These are phyloP conservation scores for Sodiomyces alkalinus DNA, from an alignment of 2,329 filamentous ascomycete genomes.

Conservation along the genomic window DNA sequence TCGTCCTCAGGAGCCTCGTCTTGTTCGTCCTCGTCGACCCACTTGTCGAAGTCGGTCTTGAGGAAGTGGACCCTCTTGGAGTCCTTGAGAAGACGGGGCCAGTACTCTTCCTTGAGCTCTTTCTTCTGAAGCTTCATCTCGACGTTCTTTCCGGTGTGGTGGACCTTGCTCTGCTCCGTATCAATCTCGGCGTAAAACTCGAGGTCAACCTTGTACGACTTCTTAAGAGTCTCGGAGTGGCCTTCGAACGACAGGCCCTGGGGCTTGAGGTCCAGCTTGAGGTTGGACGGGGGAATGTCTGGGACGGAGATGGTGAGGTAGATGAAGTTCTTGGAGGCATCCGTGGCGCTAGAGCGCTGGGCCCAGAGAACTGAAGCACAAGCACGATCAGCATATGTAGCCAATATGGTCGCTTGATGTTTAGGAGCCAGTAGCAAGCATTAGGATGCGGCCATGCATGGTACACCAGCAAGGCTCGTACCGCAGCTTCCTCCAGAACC, in stretches of 20 bases:
- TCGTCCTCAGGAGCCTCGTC: conserved; percentile 78
- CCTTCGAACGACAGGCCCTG: conserved; percentile 69
- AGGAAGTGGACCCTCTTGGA: conserved; percentile 82
- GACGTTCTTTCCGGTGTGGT: conserved; percentile 78
- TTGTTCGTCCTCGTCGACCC: conserved; percentile 98
- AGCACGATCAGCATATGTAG: neutral
- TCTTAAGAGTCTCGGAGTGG: conserved; percentile 69
- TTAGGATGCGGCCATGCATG: too few species aligned
- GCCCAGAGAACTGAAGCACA: conserved; percentile 96
- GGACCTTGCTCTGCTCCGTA: conserved; percentile 63
- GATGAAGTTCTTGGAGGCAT: conserved; percentile 82
- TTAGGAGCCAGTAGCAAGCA: too few species aligned
- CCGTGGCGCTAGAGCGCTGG: conserved; percentile 74
- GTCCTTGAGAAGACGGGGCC: conserved; percentile 89
- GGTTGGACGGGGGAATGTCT: conserved; percentile 60
- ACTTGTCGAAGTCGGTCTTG: conserved; percentile 99
- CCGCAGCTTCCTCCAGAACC: too few species aligned
- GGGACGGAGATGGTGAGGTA: conserved; percentile 83
- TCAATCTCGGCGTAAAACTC: conserved; percentile 90
- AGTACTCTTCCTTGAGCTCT: conserved; percentile 86
- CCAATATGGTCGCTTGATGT: too few species aligned
- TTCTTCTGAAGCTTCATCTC: conserved; percentile 94
- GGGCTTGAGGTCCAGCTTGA: conserved; percentile 74
- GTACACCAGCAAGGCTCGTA: too few species aligned
- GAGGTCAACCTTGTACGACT: conserved; percentile 71